These are phyloP conservation scores for Pseudodiploospora longispora DNA, from an alignment of 2,329 filamentous ascomycete species.

Conservation along the genomic window DNA sequence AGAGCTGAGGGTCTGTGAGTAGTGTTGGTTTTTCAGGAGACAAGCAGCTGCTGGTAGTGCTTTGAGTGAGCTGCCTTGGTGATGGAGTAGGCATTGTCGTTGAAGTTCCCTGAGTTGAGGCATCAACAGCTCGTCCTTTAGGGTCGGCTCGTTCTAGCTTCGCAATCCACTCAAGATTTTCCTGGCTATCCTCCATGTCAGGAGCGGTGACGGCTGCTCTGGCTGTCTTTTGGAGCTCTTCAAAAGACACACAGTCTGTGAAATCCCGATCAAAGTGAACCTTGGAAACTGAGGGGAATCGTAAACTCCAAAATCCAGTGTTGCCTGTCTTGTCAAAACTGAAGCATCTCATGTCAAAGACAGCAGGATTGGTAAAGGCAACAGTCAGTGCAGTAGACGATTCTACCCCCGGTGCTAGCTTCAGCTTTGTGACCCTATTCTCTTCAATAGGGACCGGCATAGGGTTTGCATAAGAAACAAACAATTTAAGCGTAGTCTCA, in stretches of 20 bases:
- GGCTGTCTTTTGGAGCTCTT: slow-evolving; percentile 62
- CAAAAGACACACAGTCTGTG: slow-evolving; percentile 59
- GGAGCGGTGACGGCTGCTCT: slow-evolving; percentile 43
- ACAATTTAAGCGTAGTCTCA: slow-evolving; percentile 38
- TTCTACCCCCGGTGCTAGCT: slow-evolving; percentile 37
- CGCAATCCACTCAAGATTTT: slow-evolving; percentile 53
- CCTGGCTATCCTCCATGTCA: slow-evolving; percentile 47
- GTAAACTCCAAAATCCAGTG: slow-evolving; percentile 62
- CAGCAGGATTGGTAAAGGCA: slow-evolving; percentile 61
- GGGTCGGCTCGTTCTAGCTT: slow-evolving; percentile 50
- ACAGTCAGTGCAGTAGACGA: slow-evolving; percentile 34
- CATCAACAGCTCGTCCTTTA: slow-evolving; percentile 32
- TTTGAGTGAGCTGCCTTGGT: slow-evolving; percentile 20
- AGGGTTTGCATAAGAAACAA: slow-evolving; percentile 41
- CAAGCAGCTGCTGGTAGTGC: slow-evolving; percentile 9
- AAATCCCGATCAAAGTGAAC: slow-evolving; percentile 69
- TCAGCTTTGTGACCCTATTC: slow-evolving; percentile 35
- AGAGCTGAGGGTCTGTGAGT: background rate
- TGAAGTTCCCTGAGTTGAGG: slow-evolving; percentile 36
- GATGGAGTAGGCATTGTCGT: slow-evolving; percentile 29
- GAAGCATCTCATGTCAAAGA: slow-evolving; percentile 75
- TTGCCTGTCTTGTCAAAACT: slow-evolving; percentile 67
- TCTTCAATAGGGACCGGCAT: slow-evolving; percentile 28
- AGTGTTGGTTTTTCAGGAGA: slow-evolving; percentile 5
- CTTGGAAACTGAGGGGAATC: slow-evolving; percentile 70